Conservation (phyloP, 2,329 filamentous ascomycete species). For the Verticillium zaregamsianum region DNA sequence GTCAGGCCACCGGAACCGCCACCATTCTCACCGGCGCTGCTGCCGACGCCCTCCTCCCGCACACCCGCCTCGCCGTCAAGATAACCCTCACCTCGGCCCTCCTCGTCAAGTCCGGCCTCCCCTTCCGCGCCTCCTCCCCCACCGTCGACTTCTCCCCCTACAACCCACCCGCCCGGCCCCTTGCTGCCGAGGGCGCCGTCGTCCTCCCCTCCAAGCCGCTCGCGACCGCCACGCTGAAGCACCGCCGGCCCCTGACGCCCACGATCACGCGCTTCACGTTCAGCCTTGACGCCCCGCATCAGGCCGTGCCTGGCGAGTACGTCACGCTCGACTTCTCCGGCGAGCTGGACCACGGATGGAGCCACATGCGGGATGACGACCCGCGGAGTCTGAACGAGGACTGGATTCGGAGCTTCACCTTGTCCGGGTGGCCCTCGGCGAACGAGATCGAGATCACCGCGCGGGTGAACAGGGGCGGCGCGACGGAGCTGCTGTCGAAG, state of each 20-base stretch:
- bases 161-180: constrained; percentile 67
- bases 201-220: neutral
- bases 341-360: constrained; percentile 70
- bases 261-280: constrained; percentile 63
- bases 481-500: constrained; percentile 61
- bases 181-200: constrained; percentile 51
- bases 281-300: constrained; percentile 20
- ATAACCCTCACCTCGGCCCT: constrained; percentile 58
- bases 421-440: constrained; percentile 56
- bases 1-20: constrained; percentile 57
- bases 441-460: constrained; percentile 68
- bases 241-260: constrained; percentile 58
- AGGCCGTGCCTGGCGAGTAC: constrained; percentile 57
- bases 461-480: constrained; percentile 58
- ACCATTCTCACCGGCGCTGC: constrained; percentile 61
- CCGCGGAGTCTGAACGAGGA: constrained; percentile 81
- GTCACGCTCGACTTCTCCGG: constrained; percentile 68
- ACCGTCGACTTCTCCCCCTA: constrained; percentile 66
- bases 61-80: constrained; percentile 68
- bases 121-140: constrained; percentile 55
- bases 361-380: constrained; percentile 80
- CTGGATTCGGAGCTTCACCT: constrained; percentile 77
- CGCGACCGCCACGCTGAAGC: constrained; percentile 38
- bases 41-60: constrained; percentile 60
- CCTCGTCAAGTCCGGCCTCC: constrained; percentile 60